A percentile compares a stretch with the other conserved stretches of the same genome.
These are phyloP conservation scores for Alternaria hordeiaustralica DNA, from an alignment of 2,329 filamentous ascomycete species.

Conservation along the genomic window DNA sequence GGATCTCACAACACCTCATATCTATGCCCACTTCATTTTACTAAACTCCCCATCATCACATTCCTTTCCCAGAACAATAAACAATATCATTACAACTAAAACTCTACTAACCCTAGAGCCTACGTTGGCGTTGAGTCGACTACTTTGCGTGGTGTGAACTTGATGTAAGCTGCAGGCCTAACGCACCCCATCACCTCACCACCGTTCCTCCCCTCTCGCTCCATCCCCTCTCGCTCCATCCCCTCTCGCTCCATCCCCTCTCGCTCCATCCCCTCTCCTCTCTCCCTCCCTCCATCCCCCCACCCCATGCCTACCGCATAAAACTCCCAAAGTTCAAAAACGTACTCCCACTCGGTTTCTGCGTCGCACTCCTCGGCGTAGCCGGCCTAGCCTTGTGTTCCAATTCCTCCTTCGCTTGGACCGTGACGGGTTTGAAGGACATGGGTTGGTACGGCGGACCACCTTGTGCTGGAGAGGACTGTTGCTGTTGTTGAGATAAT, in stretches of 20 bases:
- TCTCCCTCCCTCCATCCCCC: too few species aligned
- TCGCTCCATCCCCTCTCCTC: too few species aligned
- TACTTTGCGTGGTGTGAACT: background rate
- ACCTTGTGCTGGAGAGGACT: background rate
- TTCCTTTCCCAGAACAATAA: background rate
- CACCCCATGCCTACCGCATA: background rate
- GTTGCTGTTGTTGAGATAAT: background rate
- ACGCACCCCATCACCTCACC: background rate
- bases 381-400: background rate
- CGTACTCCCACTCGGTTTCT: background rate
- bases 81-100: background rate
- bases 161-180: background rate
- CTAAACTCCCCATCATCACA: background rate
- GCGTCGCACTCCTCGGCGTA: background rate
- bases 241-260: too few species aligned
- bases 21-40: background rate
- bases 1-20: background rate
- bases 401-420: background rate
- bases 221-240: too few species aligned
- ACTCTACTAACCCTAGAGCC: background rate
- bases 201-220: background rate
- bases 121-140: background rate
- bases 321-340: constrained; percentile 12
- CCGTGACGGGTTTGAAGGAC: background rate
- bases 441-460: constrained; percentile 1